phyloP scores from a whole-genome alignment of 257 asterid genomes.

The Hygrophila difformis region DNA sequence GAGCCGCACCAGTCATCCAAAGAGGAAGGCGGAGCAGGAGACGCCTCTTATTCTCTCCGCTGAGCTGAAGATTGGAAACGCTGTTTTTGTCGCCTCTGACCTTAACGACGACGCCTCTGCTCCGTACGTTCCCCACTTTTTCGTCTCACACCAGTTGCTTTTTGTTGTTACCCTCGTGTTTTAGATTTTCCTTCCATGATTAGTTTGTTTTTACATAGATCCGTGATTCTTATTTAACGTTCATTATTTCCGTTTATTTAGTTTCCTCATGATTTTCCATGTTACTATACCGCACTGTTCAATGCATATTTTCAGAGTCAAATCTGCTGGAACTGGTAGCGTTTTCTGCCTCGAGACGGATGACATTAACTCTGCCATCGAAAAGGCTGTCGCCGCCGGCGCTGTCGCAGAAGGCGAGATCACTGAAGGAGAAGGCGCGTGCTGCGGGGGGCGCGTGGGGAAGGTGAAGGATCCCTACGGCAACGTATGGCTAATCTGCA shows the following conservation, averaged over 20 bases:
- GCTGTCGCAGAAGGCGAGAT: conserved; percentile 36
- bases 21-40: conserved; percentile 94
- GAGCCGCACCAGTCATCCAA: conserved; percentile 47
- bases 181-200: too few species aligned
- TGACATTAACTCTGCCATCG: conserved; percentile 48
- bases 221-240: conserved; percentile 7
- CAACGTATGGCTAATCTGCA: conserved; percentile 52
- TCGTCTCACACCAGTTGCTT: not conserved
- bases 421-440: conserved; percentile 32
- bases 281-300: too few species aligned
- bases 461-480: conserved; percentile 73
- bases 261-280: too few species aligned
- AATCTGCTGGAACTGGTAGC: conserved; percentile 24
- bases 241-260: too few species aligned
- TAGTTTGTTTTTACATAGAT: too few species aligned
- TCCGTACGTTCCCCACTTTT: conserved; percentile 27
- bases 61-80: conserved; percentile 65
- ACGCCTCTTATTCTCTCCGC: conserved; percentile 48
- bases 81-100: conserved; percentile 55
- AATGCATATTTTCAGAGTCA: conserved; percentile 43
- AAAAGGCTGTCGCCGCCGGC: conserved; percentile 56
- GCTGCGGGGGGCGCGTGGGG: conserved; percentile 57
- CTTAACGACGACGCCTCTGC: conserved; percentile 37
- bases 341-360: conserved; percentile 54
- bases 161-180: not conserved